Base-by-base conservation (phyloP, 2,329 filamentous ascomycete genomes). In the Ceratocystis cacaofunesta region DNA sequence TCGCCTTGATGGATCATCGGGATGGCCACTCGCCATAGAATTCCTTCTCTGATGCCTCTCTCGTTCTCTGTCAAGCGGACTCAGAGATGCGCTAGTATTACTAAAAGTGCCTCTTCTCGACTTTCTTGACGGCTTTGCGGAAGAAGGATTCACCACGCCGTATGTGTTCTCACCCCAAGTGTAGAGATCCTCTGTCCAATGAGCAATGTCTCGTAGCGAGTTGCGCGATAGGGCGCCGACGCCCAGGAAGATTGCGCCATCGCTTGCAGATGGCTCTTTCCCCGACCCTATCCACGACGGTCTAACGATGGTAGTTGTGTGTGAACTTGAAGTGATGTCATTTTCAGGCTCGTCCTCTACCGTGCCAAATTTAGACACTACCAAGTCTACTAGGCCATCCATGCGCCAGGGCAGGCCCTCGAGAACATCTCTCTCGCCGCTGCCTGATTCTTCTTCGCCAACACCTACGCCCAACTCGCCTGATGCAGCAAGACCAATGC, bases 401-500 rank as follows among this genome's bases (percentile, higher is more conserved):
- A 90, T 89, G 65, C 89, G 81, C 8, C 80, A 81, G 1, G 90
- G 85, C 68, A 96, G 84, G n/a, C 90, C 90, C 74, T 97, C 92
- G 1, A 99, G 78, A 0, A 97, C 92, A 70, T 95, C 92, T 70
- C 92, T 82, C 76, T 97, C 92, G 41, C 91, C 91, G 72, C 92
- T 96, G 3, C 92, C 92, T 73, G 91, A 87, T 65, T 96, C 90
- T 76, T 97, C 94, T 73, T 97, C 94, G 19, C 94, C 94, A 0
- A 97, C 94, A 0, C 94, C 94, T 58, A 96, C 84, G 17, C 94
- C 94, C 30, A 97, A 82, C 75, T 97, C 92, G 19, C 94, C 92
- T 43, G 90, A 91, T 5, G 88, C 89, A 12, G 92, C 90, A 41
- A 99, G 80, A 74, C 95, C 96, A 72, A 96, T 85, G 5, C 89